Base-by-base conservation (phyloP, 202 grass and related monocot species). In the Hordeum pubiflorum region DNA sequence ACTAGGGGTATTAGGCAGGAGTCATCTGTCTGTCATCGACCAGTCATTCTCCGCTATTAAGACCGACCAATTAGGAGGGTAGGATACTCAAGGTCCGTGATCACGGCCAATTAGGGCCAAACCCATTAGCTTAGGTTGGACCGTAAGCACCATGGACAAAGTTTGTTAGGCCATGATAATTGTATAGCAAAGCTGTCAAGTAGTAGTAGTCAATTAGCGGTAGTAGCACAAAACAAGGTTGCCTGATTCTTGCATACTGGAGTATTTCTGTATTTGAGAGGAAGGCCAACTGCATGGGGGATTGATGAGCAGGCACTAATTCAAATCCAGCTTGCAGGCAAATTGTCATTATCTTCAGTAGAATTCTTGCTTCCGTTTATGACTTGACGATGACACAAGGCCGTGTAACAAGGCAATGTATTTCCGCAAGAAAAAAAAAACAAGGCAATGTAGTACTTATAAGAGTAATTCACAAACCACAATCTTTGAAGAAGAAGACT, bases 151-250 rank as follows among this genome's bases (percentile, higher is more conserved):
- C 76, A 57, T 76, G 63, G 55, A 81, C 82, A 85, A 66, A 81
- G 63, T 85, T 32, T 3, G 82, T 89, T 85, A 85, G 78, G 86
- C 63, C 24, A 63, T 77, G 31, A 46, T 8, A 9, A 10, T 48
- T 31, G 69, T 69, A 10, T 12, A 34, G 63, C 62, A 29, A 64
- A 64, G 13, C 77, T 80, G 69, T 76, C 81, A 32, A 69, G n/a
- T 83, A 39, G 0, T 48, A 17, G 4, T 7, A 37, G 65, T 48
- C 46, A 10, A 72, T 79, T 63, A 64, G 55, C 39, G 18, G 37
- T 3, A 13, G 20, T 46, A 46, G 43, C 59, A 29, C 55, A 34
- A 55, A 82, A 71, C 79, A 74, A 59, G 74, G 57, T 78, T 67
- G 14, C 21, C 36, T 22, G 27, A 1, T 63, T 72, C 14, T 61